phyloP scores from a whole-genome alignment of 331 rosid species.

The Erythrophleum ivorense region DNA sequence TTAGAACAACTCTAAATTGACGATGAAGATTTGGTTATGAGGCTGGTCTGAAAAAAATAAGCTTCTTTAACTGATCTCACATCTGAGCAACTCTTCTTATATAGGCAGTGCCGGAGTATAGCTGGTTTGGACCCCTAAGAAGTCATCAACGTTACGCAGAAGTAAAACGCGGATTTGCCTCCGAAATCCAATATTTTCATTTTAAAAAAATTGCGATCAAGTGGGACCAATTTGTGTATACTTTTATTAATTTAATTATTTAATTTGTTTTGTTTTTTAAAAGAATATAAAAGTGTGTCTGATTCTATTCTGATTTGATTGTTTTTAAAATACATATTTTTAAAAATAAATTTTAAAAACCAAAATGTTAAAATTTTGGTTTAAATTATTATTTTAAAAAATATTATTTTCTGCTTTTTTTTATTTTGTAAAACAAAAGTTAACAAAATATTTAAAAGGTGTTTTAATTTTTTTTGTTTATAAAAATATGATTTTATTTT shows the following conservation, averaged over 20 bases:
- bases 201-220: neutral
- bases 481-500: too few species aligned
- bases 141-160: neutral
- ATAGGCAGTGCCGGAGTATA: neutral
- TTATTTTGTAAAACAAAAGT: too few species aligned
- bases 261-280: too few species aligned
- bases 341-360: too few species aligned
- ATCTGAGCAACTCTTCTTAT: neutral
- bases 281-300: too few species aligned
- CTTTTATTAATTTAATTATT: neutral
- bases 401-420: too few species aligned
- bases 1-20: neutral
- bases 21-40: neutral
- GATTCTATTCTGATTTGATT: too few species aligned
- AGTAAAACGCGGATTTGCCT: conserved; percentile 22
- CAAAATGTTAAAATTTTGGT: too few species aligned
- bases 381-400: too few species aligned
- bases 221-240: neutral
- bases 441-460: too few species aligned
- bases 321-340: too few species aligned
- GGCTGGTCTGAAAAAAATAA: neutral
- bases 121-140: neutral
- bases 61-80: neutral
- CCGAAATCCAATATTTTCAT: conserved; percentile 20
- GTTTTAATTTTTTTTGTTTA: too few species aligned